These are phyloP conservation scores for Phytophthora tentaculata DNA, from an alignment of 352 stramenopile species.

Conservation along the genomic window DNA sequence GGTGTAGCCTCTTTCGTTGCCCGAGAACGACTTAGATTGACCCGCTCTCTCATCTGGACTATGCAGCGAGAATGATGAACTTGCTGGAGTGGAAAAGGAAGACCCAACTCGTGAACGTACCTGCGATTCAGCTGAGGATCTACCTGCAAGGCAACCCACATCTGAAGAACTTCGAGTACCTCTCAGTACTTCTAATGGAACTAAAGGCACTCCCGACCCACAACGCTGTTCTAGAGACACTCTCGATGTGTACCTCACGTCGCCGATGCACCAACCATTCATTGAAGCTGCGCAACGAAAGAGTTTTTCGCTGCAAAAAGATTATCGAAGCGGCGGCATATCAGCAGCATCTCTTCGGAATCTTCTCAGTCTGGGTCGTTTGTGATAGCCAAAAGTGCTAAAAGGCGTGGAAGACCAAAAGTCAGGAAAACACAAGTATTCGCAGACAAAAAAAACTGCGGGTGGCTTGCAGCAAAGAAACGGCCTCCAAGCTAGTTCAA, in stretches of 20 bases:
- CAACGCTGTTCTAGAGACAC: too few relatives aligned
- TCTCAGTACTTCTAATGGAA: too few relatives aligned
- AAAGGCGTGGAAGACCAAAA: background rate
- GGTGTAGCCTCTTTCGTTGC: background rate
- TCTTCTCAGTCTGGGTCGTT: background rate
- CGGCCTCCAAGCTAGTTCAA: slow-evolving; percentile 2
- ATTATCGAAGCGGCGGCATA: slow-evolving; percentile 9
- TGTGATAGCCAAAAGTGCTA: slow-evolving; percentile 1
- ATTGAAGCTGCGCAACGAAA: background rate
- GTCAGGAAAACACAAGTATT: background rate
- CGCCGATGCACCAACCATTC: too few relatives aligned
- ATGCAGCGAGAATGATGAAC: background rate
- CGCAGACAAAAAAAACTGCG: slow-evolving; percentile 5
- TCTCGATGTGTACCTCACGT: too few relatives aligned
- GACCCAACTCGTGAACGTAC: too few relatives aligned
- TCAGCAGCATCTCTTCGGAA: background rate
- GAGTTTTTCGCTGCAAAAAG: background rate
- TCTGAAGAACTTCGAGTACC: too few relatives aligned
- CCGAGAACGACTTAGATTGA: background rate
- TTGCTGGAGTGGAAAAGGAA: too few relatives aligned
- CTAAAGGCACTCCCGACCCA: too few relatives aligned
- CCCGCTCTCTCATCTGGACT: too few relatives aligned
- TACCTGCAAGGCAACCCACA: background rate
- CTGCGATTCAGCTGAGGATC: background rate
- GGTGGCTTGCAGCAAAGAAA: background rate